Evolutionary conservation across 2,329 filamentous ascomycete genomes (phyloP).

Genomic region (Ramichloridium luteum): DNA sequence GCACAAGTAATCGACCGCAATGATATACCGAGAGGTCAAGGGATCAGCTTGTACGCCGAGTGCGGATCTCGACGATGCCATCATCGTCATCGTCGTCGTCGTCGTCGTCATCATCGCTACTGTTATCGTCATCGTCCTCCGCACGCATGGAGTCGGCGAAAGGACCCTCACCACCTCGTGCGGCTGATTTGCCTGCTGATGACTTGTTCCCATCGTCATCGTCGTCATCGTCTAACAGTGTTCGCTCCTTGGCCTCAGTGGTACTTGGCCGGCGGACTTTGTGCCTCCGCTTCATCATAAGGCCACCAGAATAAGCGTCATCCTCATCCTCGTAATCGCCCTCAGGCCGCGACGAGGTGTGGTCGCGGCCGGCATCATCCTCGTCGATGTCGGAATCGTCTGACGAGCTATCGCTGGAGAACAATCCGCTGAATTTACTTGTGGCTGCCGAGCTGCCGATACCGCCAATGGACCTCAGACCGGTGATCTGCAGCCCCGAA

Average conservation of each 20-base stretch:
- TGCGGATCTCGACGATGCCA: conserved; percentile 23
- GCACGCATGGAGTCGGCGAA: conserved; percentile 12
- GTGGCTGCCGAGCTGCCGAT: conserved; percentile 6
- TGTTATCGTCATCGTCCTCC: conserved; percentile 1
- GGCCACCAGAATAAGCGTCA: conserved; percentile 36
- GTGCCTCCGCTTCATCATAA: conserved; percentile 6
- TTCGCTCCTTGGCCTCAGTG: conserved; percentile 24
- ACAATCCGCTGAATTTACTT: conserved; percentile 18
- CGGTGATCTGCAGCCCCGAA: conserved; percentile 16
- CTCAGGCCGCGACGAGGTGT: conserved; percentile 18
- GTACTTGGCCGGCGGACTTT: conserved; percentile 22
- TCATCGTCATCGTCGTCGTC: conserved; percentile 17
- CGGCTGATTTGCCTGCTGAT: conserved; percentile 8
- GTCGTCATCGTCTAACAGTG: conserved; percentile 21
- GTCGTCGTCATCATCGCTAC: conserved; percentile 9
- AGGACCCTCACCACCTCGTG: conserved; percentile 10
- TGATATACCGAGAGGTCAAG: too few species aligned
- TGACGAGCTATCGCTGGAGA: conserved; percentile 25
- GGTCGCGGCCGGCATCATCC: conserved; percentile 14
- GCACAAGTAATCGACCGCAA: too few species aligned
- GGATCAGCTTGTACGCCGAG: conserved; percentile 21
- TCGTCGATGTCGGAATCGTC: conserved; percentile 40
- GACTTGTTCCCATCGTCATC: conserved; percentile 18
- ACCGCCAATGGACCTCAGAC: conserved; percentile 12
- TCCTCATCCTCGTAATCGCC: conserved; percentile 22